Evolutionary conservation across 208 protist genomes (phyloP), one percentile per base, ranked within the genome.

Genomic region (Eutreptiella sp.): DNA sequence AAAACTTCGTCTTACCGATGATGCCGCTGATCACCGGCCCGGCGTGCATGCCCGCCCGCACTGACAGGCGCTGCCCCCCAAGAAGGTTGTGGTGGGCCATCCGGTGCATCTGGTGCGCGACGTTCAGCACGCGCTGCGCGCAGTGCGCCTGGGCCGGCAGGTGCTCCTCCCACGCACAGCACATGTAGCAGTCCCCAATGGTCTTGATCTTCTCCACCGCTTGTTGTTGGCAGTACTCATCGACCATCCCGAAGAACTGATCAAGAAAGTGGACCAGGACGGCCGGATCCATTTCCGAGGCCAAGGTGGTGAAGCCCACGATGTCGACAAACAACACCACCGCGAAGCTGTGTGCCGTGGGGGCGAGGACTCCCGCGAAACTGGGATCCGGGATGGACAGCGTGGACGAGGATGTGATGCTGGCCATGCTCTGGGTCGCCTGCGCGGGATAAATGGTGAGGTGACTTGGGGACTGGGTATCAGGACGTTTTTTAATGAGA

Each of bases 191-290:
- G 45, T 61, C 53, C 21, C 53, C 53, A 11, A 61, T 55, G 9
- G 53, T 61, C 53, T 61, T 61, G 41, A 61, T 58, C 46, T 61
- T 61, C 46, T 11, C 27, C 14, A 61, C 38, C 21, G 42, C 53
- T 11, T 57, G 7, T 7, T 16, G 9, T 14, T 55, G 42, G 41
- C 41, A n/a, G 23, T 58, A 23, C 9, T n/a, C 39, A 21, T 61
- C 53, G 27, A 61, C 27, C n/a, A 9, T 11, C 16, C n/a, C 9
- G 27, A 61, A 61, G 24, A 61, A 9, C 9, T 32, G 42, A 19
- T 48, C 53, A 7, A 61, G 21, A 9, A 11, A 14, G 24, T 14
- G 9, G 24, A 61, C 39, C 41, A 61, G 24, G 9, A 14, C 24
- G 23, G 11, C 9, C n/a, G 45, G n/a, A 9, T 11, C 9, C 21